Conservation (phyloP, 768 basidiomycete genomes). For the Trametes cubensis region DNA sequence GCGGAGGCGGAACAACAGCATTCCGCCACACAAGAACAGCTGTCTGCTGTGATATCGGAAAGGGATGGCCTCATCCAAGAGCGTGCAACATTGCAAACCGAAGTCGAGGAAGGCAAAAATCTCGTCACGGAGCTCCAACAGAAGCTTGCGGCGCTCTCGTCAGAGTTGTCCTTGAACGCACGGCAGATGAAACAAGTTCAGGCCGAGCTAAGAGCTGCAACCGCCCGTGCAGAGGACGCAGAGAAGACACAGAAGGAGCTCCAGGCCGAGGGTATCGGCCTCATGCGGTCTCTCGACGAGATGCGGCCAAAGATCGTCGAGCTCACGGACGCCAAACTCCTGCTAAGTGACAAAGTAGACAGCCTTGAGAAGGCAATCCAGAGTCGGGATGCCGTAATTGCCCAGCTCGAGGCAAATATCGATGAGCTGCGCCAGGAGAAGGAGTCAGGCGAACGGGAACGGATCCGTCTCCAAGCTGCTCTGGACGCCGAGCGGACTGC, state of each 20-base stretch:
- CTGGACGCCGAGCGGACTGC: conserved; percentile 18
- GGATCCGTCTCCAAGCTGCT: conserved; percentile 32
- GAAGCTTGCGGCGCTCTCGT: conserved; percentile 56
- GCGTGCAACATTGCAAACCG: conserved; percentile 51
- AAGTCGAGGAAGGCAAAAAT: conserved; percentile 48
- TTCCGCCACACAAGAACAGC: conserved; percentile 42
- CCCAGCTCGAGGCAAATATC: conserved; percentile 61
- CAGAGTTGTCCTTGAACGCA: conserved; percentile 54
- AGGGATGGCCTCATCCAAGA: conserved; percentile 52
- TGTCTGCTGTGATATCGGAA: conserved; percentile 49
- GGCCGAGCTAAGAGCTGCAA: conserved; percentile 64
- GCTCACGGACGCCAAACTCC: conserved; percentile 70
- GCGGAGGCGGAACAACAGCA: conserved; percentile 48
- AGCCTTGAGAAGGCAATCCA: conserved; percentile 55
- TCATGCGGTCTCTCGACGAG: conserved; percentile 83
- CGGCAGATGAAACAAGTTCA: conserved; percentile 64
- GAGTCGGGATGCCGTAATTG: conserved; percentile 58
- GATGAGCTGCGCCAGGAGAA: conserved; percentile 56
- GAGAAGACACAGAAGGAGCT: conserved; percentile 72
- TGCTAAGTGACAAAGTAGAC: conserved; percentile 67
- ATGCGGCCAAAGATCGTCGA: conserved; percentile 86
- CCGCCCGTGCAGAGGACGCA: conserved; percentile 72
- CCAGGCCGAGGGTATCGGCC: conserved; percentile 74
- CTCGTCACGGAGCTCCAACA: conserved; percentile 57
- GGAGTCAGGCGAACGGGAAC: conserved; percentile 47